Evolutionary conservation across 257 asterid genomes (phyloP), one percentile per base, ranked within the genome.

Genomic region (Mentha longifolia): DNA sequence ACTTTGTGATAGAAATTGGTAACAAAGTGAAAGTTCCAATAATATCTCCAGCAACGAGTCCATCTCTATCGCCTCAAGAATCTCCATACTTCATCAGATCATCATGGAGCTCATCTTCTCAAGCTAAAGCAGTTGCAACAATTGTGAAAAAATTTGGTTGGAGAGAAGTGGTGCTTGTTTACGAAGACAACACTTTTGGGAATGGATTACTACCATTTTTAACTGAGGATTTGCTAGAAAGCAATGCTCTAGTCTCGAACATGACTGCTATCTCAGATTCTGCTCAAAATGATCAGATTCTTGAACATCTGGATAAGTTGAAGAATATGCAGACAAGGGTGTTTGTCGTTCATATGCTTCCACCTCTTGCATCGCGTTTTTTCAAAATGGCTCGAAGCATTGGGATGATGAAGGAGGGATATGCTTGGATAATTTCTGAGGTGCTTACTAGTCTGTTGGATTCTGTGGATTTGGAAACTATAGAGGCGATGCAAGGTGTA

Each of bases 401-500:
- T 3, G 85, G 78, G 9, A 82, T 86, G 89, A 82, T 86, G 87
- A n/a, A n/a, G n/a, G 14, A 65, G 47, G 92, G 87, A 47, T 84
- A 82, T 63, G 83, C 76, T 16, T 86, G 92, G 92, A 76, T 86
- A 8, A 74, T 82, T 52, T 63, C 87, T 6, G 92, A 82, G 74
- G 74, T 60, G 17, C 17, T 82, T 0, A 78, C 89, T 3, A 80
- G 79, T 78, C 52, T 74, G 30, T 66, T 84, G 74, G 79, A 78
- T 61, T 59, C 74, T 65, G 47, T 69, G 8, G 80, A 79, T 72
- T 22, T 67, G n/a, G 66, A 57, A 3, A 79, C 76, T 7, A 67
- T 80, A 9, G 87, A 86, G 25, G 81, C 92, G 4, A 81, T 86
- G 87, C 87, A 84, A 71, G 92, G 92, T 20, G 89, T 84, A 9